Conservation (phyloP, 1,284 basidiomycete genomes). For the Boletus semigastroideus region DNA sequence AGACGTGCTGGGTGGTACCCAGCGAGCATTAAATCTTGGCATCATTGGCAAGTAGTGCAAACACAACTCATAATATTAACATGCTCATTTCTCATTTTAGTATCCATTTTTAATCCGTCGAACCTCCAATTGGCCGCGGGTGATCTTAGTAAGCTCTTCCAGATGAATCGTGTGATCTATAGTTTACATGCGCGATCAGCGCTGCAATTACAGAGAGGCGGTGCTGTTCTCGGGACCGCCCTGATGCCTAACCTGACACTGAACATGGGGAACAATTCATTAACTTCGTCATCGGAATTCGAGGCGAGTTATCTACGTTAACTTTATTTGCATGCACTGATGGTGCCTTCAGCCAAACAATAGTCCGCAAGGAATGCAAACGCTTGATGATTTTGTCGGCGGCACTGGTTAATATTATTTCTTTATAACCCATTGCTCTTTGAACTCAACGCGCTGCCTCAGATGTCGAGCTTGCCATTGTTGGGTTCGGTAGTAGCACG, state of each 20-base stretch:
- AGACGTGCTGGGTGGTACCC: constrained; percentile 70
- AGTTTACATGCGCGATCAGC: constrained; percentile 29
- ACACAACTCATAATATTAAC: background rate
- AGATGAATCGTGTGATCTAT: background rate
- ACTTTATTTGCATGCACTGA: background rate
- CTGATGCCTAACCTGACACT: constrained; percentile 60
- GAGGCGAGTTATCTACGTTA: constrained; percentile 33
- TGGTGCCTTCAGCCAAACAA: constrained; percentile 52
- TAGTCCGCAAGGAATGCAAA: constrained; percentile 60
- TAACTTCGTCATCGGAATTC: constrained; percentile 51
- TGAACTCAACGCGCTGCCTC: background rate
- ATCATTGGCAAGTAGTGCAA: constrained; percentile 48
- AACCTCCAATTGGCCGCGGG: constrained; percentile 63
- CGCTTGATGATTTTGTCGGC: constrained; percentile 72
- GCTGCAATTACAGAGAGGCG: constrained; percentile 57
- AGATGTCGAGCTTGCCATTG: constrained; percentile 56
- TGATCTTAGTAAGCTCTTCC: constrained; percentile 50
- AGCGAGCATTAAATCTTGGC: constrained; percentile 57
- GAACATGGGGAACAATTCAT: constrained; percentile 56
- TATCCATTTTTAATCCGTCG: constrained; percentile 72
- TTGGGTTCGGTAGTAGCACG: constrained; percentile 64
- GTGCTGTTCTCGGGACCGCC: constrained; percentile 54
- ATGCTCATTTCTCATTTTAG: constrained; percentile 29
- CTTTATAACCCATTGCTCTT: constrained; percentile 4
- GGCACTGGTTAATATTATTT: constrained; percentile 40